Evolutionary conservation across 139 green algal species (phyloP).

Genomic region (Auxenochlorella protothecoides): DNA sequence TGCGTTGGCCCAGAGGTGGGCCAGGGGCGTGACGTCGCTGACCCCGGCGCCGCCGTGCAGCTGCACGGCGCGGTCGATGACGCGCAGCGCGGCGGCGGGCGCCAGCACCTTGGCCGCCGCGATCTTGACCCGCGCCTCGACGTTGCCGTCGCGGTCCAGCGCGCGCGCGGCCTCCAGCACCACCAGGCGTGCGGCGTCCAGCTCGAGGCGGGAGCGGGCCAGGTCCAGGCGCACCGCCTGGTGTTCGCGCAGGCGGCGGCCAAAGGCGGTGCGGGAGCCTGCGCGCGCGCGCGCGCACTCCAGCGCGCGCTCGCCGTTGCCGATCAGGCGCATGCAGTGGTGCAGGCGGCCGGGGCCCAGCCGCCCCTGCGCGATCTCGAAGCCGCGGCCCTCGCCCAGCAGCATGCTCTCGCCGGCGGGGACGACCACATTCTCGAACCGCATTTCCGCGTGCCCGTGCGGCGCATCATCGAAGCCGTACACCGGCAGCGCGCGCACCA

Average conservation of each 20-base stretch:
- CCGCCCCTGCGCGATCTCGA: constrained; percentile 96
- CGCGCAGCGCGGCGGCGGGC: constrained; percentile 56
- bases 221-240: constrained; percentile 47
- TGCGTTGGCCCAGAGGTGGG: constrained; percentile 65
- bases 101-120: constrained; percentile 83
- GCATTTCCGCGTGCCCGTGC: constrained; percentile 89
- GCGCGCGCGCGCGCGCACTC: constrained; percentile 10
- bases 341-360: constrained; percentile 94
- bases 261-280: constrained; percentile 9
- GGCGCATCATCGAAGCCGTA: constrained; percentile 94
- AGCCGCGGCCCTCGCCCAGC: constrained; percentile 82
- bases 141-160: constrained; percentile 73
- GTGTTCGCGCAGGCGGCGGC: constrained; percentile 46
- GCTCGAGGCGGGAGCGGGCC: constrained; percentile 35
- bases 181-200: constrained; percentile 48
- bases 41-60: constrained; percentile 77
- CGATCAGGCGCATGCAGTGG: constrained; percentile 96
- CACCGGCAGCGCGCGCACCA: constrained; percentile 43
- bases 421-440: constrained; percentile 67
- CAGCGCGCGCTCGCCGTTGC: constrained; percentile 72
- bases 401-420: constrained; percentile 39
- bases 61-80: constrained; percentile 82
- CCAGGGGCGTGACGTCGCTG: constrained; percentile 68
- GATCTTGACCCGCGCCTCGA: constrained; percentile 66
- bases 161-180: constrained; percentile 69